Conservation (phyloP, 2,329 filamentous ascomycete genomes). For the Rutstroemia sp. region DNA sequence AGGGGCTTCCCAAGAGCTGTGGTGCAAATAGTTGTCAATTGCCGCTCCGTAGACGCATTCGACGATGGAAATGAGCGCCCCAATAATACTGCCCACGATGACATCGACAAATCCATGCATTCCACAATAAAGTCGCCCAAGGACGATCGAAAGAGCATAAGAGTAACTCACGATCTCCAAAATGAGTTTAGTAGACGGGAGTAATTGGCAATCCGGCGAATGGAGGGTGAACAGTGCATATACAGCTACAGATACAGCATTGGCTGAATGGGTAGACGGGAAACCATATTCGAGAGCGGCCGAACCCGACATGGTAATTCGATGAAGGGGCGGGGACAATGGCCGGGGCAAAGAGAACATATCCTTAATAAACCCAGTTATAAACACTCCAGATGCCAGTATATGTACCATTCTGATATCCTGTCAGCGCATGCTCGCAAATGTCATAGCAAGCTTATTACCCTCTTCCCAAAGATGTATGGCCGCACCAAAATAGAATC, state of each 20-base stretch:
- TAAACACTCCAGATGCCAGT: conserved; percentile 71
- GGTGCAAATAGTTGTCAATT: conserved; percentile 65
- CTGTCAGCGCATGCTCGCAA: conserved; percentile 15
- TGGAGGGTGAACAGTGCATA: conserved; percentile 70
- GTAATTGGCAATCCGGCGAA: conserved; percentile 54
- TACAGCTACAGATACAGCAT: conserved; percentile 87
- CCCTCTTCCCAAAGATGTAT: conserved; percentile 78
- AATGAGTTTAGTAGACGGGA: conserved; percentile 48
- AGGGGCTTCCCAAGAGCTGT: conserved; percentile 56
- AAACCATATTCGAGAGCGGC: conserved; percentile 95
- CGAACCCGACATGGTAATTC: conserved; percentile 96
- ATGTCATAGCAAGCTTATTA: conserved; percentile 39
- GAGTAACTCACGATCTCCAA: conserved; percentile 69
- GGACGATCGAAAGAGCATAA: conserved; percentile 81
- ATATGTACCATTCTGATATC: conserved; percentile 59
- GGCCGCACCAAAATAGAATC: conserved; percentile 94
- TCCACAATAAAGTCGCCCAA: conserved; percentile 90
- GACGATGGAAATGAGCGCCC: conserved; percentile 53
- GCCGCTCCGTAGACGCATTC: conserved; percentile 53
- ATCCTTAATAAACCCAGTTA: conserved; percentile 91
- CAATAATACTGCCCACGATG: conserved; percentile 69
- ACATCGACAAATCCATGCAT: conserved; percentile 99
- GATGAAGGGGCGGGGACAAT: conserved; percentile 80
- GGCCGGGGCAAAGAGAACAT: conserved; percentile 87
- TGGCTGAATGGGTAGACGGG: conserved; percentile 93